Base-by-base conservation (phyloP, 2,329 filamentous ascomycete species). In the Corinectria fuckeliana region DNA sequence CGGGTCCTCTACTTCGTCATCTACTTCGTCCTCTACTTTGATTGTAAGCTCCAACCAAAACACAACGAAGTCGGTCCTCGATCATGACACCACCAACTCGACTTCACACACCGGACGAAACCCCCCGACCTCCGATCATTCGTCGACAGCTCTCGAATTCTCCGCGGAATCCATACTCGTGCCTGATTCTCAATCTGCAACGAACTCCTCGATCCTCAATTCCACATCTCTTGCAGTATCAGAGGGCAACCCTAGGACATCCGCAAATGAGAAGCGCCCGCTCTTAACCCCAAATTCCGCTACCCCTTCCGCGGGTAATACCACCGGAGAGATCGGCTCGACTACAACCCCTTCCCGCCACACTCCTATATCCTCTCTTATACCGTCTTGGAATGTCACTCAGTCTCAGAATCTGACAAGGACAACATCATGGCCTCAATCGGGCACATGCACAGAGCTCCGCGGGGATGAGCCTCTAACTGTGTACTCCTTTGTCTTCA, bases 401-500 rank as follows among this genome's bases (percentile, higher is more conserved):
- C 56, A 44, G 18, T 41, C 64, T 6, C 48, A 51, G 30, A 50
- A 54, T 13, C 55, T 41, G 26, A 28, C 55, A n/a, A 34, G 59
- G 25, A 62, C 62, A 51, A 44, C 62, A 30, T 52, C 62, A 34
- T 57, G 58, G 18, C 63, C 63, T 3, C 28, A 39, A 11, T 62
- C 64, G 11, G 60, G 69, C 11, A 65, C 71, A 5, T 80, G 79
- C 62, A 78, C 74, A 11, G 66, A 68, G n/a, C 56, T 74, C 0
- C 50, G 63, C 5, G 56, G 58, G 2, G 58, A 68, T 16, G 74
- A 77, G 42, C 70, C 72, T 6, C 60, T 76, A 4, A 80, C 74
- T 1, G 67, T 77, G 9, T 82, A 77, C 69, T 79, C 77, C 3
- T 74, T 84, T 32, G 69, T 82, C 16, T 77, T 84, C 71, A 83